These are phyloP conservation scores for Linderina pennispora DNA, from an alignment of 192 early-diverging fungal genomes.

Conservation along the genomic window DNA sequence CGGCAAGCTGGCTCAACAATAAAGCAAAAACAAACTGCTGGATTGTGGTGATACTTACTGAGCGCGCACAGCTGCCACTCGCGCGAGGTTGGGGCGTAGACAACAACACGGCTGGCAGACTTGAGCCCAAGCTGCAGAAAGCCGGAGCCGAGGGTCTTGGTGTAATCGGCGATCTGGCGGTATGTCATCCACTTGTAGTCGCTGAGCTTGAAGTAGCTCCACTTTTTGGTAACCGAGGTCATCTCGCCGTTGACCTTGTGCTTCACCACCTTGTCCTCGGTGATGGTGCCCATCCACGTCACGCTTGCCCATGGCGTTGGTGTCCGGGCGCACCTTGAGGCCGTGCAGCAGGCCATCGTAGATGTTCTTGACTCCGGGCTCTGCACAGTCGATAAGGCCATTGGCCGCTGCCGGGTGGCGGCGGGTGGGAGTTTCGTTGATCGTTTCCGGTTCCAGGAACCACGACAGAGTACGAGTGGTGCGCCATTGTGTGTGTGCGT, in stretches of 20 bases:
- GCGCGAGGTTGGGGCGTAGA: slow-evolving; percentile 61
- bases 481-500: too few relatives aligned
- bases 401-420: slow-evolving; percentile 33
- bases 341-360: slow-evolving; percentile 30
- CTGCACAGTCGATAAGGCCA: slow-evolving; percentile 23
- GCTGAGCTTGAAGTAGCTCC: slow-evolving; percentile 85
- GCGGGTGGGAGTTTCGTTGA: slow-evolving; percentile 26
- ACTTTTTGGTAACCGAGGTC: slow-evolving; percentile 68
- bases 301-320: slow-evolving; percentile 34
- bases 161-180: slow-evolving; percentile 19
- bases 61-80: slow-evolving; percentile 43
- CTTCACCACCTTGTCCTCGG: slow-evolving; percentile 37
- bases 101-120: slow-evolving; percentile 47
- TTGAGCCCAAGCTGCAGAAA: slow-evolving; percentile 30
- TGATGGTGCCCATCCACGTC: slow-evolving; percentile 33
- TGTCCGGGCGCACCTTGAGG: slow-evolving; percentile 7
- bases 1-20: neutral
- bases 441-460: slow-evolving; percentile 27
- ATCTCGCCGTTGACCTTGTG: slow-evolving; percentile 40
- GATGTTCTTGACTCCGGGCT: slow-evolving; percentile 25
- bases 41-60: too few relatives aligned
- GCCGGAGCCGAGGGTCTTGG: slow-evolving; percentile 27
- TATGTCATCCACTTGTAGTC: slow-evolving; percentile 49
- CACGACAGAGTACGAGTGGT: slow-evolving; percentile 24
- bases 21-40: slow-evolving; percentile 1